Conservation (phyloP, 73 alveolate species). For the Paramecium pentaurelia region DNA sequence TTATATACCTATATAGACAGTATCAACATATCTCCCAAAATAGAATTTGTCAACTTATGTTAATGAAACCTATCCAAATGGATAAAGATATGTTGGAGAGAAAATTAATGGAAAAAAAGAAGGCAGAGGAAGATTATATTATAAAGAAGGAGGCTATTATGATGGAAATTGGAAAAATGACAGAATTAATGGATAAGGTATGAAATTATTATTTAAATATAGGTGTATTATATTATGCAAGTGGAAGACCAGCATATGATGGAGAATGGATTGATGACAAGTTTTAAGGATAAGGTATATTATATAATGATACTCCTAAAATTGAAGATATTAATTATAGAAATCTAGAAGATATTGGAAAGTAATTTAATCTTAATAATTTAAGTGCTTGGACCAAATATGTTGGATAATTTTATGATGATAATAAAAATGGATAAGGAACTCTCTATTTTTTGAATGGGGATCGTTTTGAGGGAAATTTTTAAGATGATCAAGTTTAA, state of each 20-base stretch:
- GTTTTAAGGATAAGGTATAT: conserved; percentile 51
- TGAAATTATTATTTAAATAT: background rate
- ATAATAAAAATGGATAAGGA: conserved; percentile 51
- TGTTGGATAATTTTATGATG: conserved; percentile 60
- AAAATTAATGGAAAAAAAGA: conserved; percentile 50
- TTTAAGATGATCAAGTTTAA: conserved; percentile 36
- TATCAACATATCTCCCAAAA: background rate
- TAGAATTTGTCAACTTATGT: conserved; percentile 1
- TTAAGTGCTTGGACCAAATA: conserved; percentile 54
- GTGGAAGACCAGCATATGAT: conserved; percentile 65
- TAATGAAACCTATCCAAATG: conserved; percentile 26
- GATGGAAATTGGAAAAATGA: conserved; percentile 61
- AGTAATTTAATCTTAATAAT: background rate
- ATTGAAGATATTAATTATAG: background rate
- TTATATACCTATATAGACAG: background rate
- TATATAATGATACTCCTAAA: conserved; percentile 54
- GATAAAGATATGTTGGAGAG: conserved; percentile 52
- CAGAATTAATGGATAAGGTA: conserved; percentile 42
- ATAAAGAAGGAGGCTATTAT: conserved; percentile 59
- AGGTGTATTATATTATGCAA: conserved; percentile 51
- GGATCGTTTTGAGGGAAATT: conserved; percentile 52
- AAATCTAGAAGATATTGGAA: conserved; percentile 46
- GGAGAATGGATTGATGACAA: conserved; percentile 61
- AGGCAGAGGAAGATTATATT: conserved; percentile 57
- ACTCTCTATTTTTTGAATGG: conserved; percentile 53